Evolutionary conservation across 1,284 basidiomycete species (phyloP), one percentile per base, ranked within the genome.

Genomic region (Acaromyces ingoldii): DNA sequence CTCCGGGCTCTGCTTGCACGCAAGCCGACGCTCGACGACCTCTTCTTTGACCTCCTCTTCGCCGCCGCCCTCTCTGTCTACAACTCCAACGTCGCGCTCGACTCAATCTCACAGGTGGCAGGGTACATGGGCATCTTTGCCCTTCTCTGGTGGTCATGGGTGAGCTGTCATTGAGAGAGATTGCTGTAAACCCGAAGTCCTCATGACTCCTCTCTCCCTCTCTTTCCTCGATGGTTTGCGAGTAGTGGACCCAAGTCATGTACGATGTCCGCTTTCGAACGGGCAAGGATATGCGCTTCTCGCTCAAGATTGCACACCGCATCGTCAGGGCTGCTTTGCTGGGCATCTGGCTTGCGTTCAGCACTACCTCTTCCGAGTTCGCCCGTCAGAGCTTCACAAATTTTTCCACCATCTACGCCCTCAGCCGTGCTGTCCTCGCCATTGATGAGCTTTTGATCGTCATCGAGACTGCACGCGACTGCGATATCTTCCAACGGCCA

Each of bases 131-230:
- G 60, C 28, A 59, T 57, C 44, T 63, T 63, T 30, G 29, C 49
- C 11, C 51, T 54, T 10, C 44, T 63, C 10, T 63, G 60, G 60
- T 63, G 60, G 60, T 53, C 55, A 1, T 63, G 60, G 60, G n/a
- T n/a, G n/a, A n/a, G n/a, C n/a, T n/a, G n/a, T n/a, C n/a, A n/a
- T n/a, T n/a, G n/a, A n/a, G n/a, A n/a, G n/a, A n/a, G n/a, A n/a
- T n/a, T n/a, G n/a, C n/a, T n/a, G n/a, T n/a, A n/a, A n/a, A n/a
- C n/a, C n/a, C n/a, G n/a, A n/a, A n/a, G n/a, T n/a, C n/a, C n/a
- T n/a, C n/a, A n/a, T n/a, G n/a, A n/a, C n/a, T n/a, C n/a, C n/a
- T n/a, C n/a, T n/a, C n/a, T n/a, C n/a, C n/a, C n/a, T n/a, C n/a
- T n/a, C n/a, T n/a, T n/a, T n/a, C n/a, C n/a, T n/a, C n/a, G n/a